Evolutionary conservation across 2,329 filamentous ascomycete species (phyloP).

Genomic region (Trichoderma harzianum): DNA sequence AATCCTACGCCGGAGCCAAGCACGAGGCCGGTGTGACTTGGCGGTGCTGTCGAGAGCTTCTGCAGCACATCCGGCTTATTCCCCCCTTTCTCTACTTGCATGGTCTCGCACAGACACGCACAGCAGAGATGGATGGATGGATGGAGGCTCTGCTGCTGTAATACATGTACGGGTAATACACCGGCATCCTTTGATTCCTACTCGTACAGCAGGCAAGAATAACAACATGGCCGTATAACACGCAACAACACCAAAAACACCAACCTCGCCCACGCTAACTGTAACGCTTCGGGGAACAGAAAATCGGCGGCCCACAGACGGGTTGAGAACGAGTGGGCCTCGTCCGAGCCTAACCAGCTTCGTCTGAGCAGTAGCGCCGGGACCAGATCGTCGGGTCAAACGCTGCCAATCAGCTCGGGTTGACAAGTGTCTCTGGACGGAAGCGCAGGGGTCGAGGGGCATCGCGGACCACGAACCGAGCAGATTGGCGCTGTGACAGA

Average conservation of each 20-base stretch:
- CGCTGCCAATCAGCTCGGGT: conserved; percentile 19
- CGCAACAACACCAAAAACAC: background rate
- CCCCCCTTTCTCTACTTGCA: background rate
- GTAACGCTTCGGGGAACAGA: background rate
- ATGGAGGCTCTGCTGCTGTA: background rate
- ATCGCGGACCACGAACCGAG: conserved; percentile 17
- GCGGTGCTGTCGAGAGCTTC: background rate
- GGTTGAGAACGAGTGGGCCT: conserved; percentile 23
- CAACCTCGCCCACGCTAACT: background rate
- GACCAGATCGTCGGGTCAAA: conserved; percentile 34
- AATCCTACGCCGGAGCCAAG: background rate
- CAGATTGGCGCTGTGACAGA: conserved; percentile 16
- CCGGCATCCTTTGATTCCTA: background rate
- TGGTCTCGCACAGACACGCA: background rate
- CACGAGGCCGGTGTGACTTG: background rate
- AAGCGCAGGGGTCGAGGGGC: conserved; percentile 8
- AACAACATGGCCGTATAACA: too few species aligned
- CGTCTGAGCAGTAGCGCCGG: conserved; percentile 32
- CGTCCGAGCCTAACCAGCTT: conserved; percentile 24
- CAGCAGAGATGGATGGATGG: background rate
- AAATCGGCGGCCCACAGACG: conserved; percentile 13
- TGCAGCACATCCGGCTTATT: conserved; percentile 1
- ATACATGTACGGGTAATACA: too few species aligned
- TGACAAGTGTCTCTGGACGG: background rate
- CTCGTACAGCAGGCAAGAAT: background rate